Evolutionary conservation across 306 rosid genomes (phyloP), one percentile per base, ranked within the genome.

Genomic region (Vigna radiata): DNA sequence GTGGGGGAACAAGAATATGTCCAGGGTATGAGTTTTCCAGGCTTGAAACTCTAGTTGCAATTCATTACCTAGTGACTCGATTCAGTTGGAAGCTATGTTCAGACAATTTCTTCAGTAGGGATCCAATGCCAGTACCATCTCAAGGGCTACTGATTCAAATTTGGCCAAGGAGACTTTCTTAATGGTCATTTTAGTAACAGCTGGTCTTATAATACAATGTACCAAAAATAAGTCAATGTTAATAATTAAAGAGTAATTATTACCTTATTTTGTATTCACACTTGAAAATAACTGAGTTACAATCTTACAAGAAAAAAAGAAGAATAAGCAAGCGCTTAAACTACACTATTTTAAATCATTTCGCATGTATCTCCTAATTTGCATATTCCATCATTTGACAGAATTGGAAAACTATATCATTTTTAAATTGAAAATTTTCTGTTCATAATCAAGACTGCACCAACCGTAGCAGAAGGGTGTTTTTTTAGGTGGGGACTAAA

Each of bases 41-140:
- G 87, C 79, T 90, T 68, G 90, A 90, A 80, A 88, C 83, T 27
- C 87, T 91, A 0, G 85, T 89, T 10, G 46, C 92, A 64, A 86
- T 94, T 46, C 98, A 91, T 79, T 82, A 88, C 69, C 65, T 94
- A 4, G 89, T 91, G 37, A 90, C 94, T 2, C 79, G 37, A 6
- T 94, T 91, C 88, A 83, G 71, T 13, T 91, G 98, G 97, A 90
- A 88, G 71, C 87, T 81, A 10, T 60, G 68, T 55, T 88, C 97
- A 23, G 91, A 90, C 75, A 83, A 77, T 48, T 77, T 73, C 46
- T 88, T 85, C 70, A 81, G 60, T 0, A 87, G 98, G 82, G 96
- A 83, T 83, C 96, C 92, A 46, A 77, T 52, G 83, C 87, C 84
- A 21, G 73, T 56, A 29, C 97, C 97, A 2, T 77, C 83, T 31